These are phyloP conservation scores for Kodamaea fukazawae DNA, from an alignment of 805 yeast genomes.

Conservation along the genomic window DNA sequence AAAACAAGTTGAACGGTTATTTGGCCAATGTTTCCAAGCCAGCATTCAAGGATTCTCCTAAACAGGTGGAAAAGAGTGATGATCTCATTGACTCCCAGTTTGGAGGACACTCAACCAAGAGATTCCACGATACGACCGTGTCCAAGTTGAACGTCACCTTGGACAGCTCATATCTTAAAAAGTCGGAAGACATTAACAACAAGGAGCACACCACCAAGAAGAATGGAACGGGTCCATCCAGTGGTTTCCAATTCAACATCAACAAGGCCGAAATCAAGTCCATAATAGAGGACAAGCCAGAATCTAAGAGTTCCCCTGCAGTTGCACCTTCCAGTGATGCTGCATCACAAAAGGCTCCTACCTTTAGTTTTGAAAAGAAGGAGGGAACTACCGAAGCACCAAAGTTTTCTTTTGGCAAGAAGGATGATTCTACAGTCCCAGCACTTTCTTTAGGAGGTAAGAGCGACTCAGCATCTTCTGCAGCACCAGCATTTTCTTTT, in stretches of 20 bases:
- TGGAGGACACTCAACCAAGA: background rate
- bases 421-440: background rate
- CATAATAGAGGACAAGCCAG: conserved; percentile 14
- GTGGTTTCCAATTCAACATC: conserved; percentile 37
- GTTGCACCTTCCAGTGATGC: too few relatives aligned
- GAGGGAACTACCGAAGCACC: conserved; percentile 1
- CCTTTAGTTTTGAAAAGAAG: background rate
- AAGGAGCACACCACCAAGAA: conserved; percentile 9
- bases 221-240: conserved; percentile 25
- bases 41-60: conserved; percentile 16
- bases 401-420: conserved; percentile 7
- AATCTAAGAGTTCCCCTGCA: too few relatives aligned
- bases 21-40: conserved; percentile 36
- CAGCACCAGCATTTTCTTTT: conserved; percentile 4
- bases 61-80: background rate
- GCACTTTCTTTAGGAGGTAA: conserved; percentile 6
- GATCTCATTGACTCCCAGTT: conserved; percentile 3
- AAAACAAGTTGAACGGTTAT: conserved; percentile 28
- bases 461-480: too few relatives aligned
- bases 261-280: conserved; percentile 27
- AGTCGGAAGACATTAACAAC: conserved; percentile 28
- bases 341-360: background rate
- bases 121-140: background rate
- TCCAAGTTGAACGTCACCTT: conserved; percentile 17
- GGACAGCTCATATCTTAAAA: conserved; percentile 27